Conservation (phyloP, 106 monocot species). For the Agapanthus africanus region DNA sequence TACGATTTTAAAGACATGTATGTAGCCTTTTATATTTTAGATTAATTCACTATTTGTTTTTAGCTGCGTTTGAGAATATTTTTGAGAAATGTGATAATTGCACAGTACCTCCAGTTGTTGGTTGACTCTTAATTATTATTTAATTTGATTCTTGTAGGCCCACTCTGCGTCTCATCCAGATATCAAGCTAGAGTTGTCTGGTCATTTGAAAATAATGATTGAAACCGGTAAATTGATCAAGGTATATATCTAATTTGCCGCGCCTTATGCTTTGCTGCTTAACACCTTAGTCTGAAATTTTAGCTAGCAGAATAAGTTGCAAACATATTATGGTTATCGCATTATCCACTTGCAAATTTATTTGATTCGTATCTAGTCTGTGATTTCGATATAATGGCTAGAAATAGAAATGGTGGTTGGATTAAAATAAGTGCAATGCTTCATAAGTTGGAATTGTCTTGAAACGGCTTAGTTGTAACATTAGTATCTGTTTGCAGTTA, state of each 20-base stretch:
- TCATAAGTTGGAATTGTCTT: neutral
- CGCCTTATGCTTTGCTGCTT: neutral
- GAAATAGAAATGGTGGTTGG: neutral
- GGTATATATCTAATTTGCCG: neutral
- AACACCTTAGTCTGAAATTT: neutral
- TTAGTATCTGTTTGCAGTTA: neutral
- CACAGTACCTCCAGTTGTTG: neutral
- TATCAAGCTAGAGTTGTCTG: neutral
- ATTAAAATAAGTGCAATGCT: neutral
- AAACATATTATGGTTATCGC: neutral
- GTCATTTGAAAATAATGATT: neutral
- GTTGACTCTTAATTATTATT: neutral
- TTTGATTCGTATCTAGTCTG: neutral
- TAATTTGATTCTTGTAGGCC: neutral
- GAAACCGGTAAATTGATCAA: neutral
- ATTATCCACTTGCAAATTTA: neutral
- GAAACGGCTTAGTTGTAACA: neutral
- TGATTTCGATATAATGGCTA: neutral
- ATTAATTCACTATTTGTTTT: too few species aligned
- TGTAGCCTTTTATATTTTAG: too few species aligned
- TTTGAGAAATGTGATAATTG: too few species aligned
- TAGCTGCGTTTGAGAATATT: too few species aligned
- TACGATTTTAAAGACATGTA: too few species aligned
- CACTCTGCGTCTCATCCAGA: neutral
- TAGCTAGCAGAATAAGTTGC: neutral